A percentile compares a stretch with the other conserved stretches of the same genome.
Conservation (phyloP, 495 filamentous ascomycete genomes). For the Xylaria acuta region DNA sequence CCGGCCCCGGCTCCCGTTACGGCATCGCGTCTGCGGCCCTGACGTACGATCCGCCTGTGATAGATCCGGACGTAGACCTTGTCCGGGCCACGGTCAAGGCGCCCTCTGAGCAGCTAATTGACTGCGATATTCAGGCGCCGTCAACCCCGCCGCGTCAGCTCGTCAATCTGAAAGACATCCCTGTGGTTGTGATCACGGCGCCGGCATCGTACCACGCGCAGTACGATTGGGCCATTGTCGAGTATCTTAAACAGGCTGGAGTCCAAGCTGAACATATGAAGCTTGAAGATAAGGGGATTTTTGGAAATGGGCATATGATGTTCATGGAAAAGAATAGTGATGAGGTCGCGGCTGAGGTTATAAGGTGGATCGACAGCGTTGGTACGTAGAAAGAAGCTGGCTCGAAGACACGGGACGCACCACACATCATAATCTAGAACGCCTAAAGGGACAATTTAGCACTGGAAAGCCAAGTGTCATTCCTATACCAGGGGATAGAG, state of each 20-base stretch:
- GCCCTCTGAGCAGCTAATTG: constrained; percentile 37
- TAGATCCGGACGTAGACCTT: constrained; percentile 35
- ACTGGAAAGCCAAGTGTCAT: too few relatives aligned
- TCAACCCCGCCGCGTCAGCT: constrained; percentile 52
- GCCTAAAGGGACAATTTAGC: too few relatives aligned
- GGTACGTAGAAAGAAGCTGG: background rate
- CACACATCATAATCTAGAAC: too few relatives aligned
- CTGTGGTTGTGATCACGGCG: constrained; percentile 55
- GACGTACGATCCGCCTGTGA: constrained; percentile 53
- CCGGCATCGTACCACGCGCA: constrained; percentile 62
- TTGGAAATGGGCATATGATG: constrained; percentile 65
- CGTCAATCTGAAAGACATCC: constrained; percentile 53
- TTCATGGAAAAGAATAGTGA: constrained; percentile 68
- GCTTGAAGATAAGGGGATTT: constrained; percentile 53
- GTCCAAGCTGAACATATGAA: constrained; percentile 53
- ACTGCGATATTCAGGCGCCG: constrained; percentile 55
- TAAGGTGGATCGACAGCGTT: constrained; percentile 47
- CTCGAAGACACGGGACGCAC: too few relatives aligned
- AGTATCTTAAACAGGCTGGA: constrained; percentile 63
- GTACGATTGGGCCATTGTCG: constrained; percentile 64
- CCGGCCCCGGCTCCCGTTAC: constrained; percentile 40
- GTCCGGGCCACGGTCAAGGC: constrained; percentile 34
- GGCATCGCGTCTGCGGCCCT: constrained; percentile 59
- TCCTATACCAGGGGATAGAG: too few relatives aligned
- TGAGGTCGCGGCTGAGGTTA: constrained; percentile 50